A percentile compares a stretch with the other conserved stretches of the same genome.
These are phyloP conservation scores for Aspergillus hiratsukae DNA, from an alignment of 2,329 filamentous ascomycete genomes.

Conservation along the genomic window DNA sequence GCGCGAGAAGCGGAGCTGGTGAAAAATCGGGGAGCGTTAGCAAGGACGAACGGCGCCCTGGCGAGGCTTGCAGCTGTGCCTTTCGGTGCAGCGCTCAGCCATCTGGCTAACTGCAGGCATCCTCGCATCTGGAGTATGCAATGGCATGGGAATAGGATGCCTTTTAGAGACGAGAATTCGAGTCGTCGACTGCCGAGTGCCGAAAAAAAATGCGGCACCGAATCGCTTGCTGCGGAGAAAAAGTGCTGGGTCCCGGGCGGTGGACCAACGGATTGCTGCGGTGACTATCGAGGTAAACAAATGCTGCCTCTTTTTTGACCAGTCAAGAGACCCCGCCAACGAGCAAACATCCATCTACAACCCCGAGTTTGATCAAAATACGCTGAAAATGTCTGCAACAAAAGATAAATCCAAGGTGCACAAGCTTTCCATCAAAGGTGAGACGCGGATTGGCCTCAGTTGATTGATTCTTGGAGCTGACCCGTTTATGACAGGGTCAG, in stretches of 20 bases:
- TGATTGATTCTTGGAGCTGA: constrained; percentile 24
- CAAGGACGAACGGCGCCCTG: constrained; percentile 23
- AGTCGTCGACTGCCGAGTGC: background rate
- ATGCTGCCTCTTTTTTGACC: constrained; percentile 11
- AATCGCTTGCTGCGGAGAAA: constrained; percentile 32
- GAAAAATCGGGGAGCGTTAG: constrained; percentile 27
- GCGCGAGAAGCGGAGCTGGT: constrained; percentile 24
- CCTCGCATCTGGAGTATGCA: constrained; percentile 42
- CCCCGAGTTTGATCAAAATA: background rate
- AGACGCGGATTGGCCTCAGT: background rate
- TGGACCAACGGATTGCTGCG: constrained; percentile 30
- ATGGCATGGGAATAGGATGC: constrained; percentile 25
- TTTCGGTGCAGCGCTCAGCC: constrained; percentile 40
- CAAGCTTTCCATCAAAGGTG: constrained; percentile 67
- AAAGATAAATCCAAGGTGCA: constrained; percentile 82
- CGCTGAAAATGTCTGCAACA: constrained; percentile 39
- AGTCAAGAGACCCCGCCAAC: background rate
- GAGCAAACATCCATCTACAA: background rate
- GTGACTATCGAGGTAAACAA: constrained; percentile 38
- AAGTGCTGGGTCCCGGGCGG: constrained; percentile 17
- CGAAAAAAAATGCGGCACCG: constrained; percentile 13
- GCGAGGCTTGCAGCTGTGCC: constrained; percentile 27
- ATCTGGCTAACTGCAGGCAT: constrained; percentile 45
- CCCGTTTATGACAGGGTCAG: constrained; percentile 50
- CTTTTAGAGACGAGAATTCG: constrained; percentile 2